Conservation (phyloP, 2,329 filamentous ascomycete species). For the Xylariales sp. region DNA sequence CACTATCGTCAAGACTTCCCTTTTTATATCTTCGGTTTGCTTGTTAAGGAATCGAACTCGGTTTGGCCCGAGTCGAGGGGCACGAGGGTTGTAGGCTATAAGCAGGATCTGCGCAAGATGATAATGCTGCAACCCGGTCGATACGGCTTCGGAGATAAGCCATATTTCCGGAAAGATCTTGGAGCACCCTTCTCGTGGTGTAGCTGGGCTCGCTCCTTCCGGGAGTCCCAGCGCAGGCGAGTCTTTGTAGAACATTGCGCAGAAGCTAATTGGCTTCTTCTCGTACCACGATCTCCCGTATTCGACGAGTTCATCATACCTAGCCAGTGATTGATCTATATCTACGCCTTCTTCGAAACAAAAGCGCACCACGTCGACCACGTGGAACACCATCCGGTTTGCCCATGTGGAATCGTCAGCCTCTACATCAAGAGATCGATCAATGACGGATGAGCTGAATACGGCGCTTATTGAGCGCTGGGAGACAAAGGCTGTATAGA, state of each 20-base stretch:
- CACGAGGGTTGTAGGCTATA: conserved; percentile 1
- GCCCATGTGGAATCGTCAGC: not conserved
- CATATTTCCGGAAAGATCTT: conserved; percentile 1
- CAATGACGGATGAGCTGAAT: not conserved
- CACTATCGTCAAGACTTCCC: not conserved
- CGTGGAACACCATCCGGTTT: not conserved
- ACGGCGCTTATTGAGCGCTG: not conserved
- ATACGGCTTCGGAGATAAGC: not conserved
- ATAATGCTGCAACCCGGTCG: conserved; percentile 6
- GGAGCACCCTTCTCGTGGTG: not conserved
- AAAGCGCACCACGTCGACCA: not conserved
- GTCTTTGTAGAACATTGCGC: too few relatives aligned
- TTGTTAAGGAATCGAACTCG: not conserved
- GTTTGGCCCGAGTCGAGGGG: conserved; percentile 2
- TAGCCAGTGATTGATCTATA: not conserved
- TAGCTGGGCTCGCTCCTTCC: too few relatives aligned
- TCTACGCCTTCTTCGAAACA: not conserved
- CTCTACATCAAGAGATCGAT: not conserved
- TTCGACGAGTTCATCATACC: conserved; percentile 1
- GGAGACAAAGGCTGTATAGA: not conserved
- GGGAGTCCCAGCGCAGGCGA: too few relatives aligned
- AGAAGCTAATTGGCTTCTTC: not conserved
- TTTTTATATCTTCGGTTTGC: not conserved
- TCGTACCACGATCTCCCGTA: conserved; percentile 3
- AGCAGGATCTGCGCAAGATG: conserved; percentile 2